phyloP scores from a whole-genome alignment of 2,329 filamentous ascomycete species.

The Ambrosiella cleistominuta region DNA sequence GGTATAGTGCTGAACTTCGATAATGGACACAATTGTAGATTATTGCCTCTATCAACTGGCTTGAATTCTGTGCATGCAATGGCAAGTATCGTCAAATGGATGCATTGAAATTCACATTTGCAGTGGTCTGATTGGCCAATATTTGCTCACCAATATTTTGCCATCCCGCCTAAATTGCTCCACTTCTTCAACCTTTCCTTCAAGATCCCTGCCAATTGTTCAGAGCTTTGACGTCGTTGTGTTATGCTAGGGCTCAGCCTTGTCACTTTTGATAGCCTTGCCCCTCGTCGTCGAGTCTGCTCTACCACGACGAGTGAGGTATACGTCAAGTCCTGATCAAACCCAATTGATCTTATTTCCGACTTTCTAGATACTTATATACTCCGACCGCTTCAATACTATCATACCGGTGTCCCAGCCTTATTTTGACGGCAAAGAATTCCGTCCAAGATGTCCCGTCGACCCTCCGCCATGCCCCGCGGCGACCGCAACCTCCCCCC shows the following conservation, averaged over 20 bases:
- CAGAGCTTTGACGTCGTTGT: background rate
- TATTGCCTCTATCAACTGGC: no score
- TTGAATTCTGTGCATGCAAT: background rate
- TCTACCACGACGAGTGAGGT: background rate
- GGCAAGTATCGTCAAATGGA: constrained; percentile 14
- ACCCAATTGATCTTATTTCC: no score
- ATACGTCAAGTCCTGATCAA: no score
- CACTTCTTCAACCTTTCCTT: constrained; percentile 11
- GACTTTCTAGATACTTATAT: no score
- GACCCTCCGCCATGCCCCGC: constrained; percentile 38
- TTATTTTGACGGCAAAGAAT: no score
- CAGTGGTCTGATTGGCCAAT: constrained; percentile 26
- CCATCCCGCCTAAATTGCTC: background rate
- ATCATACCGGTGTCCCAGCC: background rate
- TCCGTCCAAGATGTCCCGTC: constrained; percentile 22
- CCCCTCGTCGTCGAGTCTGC: background rate
- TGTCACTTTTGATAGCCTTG: constrained; percentile 8
- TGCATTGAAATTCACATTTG: constrained; percentile 13
- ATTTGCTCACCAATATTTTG: constrained; percentile 10
- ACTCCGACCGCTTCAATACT: background rate
- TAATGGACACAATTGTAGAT: background rate
- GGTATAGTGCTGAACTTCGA: background rate
- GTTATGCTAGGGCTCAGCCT: constrained; percentile 6
- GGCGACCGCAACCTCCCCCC: constrained; percentile 27
- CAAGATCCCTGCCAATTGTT: background rate